These are phyloP conservation scores for Mucor plumbeus DNA, from an alignment of 371 early-diverging fungal species.

Conservation along the genomic window DNA sequence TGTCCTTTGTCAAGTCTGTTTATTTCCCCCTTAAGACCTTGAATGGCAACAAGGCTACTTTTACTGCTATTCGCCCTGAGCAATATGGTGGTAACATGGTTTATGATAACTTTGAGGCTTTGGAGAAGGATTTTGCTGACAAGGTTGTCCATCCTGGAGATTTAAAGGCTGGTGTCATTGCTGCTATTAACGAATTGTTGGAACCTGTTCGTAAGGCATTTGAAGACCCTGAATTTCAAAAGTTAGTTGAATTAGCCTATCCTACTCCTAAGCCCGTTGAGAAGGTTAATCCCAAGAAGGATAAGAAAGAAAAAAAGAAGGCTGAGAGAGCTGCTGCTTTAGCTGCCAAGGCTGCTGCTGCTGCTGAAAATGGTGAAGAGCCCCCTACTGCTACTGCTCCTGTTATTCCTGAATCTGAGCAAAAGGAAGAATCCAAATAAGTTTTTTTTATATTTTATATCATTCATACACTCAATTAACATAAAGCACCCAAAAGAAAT, in stretches of 20 bases:
- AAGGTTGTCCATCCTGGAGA: constrained; percentile 97
- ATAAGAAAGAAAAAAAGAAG: constrained; percentile 40
- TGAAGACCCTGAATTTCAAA: constrained; percentile 65
- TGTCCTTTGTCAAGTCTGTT: constrained; percentile 90
- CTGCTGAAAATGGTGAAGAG: constrained; percentile 6
- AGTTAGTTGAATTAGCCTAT: constrained; percentile 72
- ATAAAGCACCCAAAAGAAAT: not conserved
- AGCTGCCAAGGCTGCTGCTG: constrained; percentile 34
- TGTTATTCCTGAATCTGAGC: constrained; percentile 7
- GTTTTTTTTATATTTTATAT: not conserved
- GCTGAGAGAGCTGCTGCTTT: constrained; percentile 38
- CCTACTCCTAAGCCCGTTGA: constrained; percentile 60
- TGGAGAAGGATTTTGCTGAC: constrained; percentile 89
- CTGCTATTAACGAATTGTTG: constrained; percentile 87
- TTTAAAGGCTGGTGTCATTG: constrained; percentile 90
- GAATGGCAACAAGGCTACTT: constrained; percentile 63
- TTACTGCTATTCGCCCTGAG: constrained; percentile 80
- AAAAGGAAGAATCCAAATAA: constrained; percentile 17
- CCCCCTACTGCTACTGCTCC: constrained; percentile 7
- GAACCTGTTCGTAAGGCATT: constrained; percentile 91
- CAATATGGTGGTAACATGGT: constrained; percentile 87
- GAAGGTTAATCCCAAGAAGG: constrained; percentile 54
- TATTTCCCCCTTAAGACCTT: constrained; percentile 85
- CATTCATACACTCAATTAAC: constrained; percentile 2
- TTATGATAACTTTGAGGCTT: constrained; percentile 73